These are phyloP conservation scores for Wickerhamiella australiensis DNA, from an alignment of 805 yeast genomes.

Conservation along the genomic window DNA sequence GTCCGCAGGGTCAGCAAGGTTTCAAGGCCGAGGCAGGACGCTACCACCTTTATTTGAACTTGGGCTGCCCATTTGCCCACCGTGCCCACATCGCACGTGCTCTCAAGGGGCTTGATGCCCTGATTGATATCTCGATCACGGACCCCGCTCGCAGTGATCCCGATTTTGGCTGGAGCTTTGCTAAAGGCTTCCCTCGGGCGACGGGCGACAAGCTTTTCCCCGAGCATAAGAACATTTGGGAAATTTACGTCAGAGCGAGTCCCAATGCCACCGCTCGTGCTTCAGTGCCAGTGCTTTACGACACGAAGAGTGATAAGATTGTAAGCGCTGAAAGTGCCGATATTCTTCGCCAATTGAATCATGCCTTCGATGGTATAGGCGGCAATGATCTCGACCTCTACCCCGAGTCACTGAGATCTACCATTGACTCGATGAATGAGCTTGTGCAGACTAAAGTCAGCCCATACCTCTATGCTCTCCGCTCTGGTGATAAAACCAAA, in stretches of 20 bases:
- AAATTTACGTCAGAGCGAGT: conserved; percentile 63
- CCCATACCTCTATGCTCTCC: conserved; percentile 69
- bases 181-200: conserved; percentile 32
- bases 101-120: conserved; percentile 50
- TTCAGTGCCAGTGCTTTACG: conserved; percentile 92
- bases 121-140: conserved; percentile 48
- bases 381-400: conserved; percentile 45
- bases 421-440: conserved; percentile 63
- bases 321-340: conserved; percentile 88
- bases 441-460: conserved; percentile 46
- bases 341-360: conserved; percentile 67
- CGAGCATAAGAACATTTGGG: conserved; percentile 41
- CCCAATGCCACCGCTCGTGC: conserved; percentile 70
- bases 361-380: conserved; percentile 40
- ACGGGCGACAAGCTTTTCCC: conserved; percentile 50
- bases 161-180: conserved; percentile 75
- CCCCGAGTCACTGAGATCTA: conserved; percentile 39
- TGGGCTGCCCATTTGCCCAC: conserved; percentile 95
- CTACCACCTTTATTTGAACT: conserved; percentile 73
- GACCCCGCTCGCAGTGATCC: conserved; percentile 69
- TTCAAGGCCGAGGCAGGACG: conserved; percentile 34
- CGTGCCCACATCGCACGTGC: conserved; percentile 59
- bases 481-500: conserved; percentile 70
- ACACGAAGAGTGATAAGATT: conserved; percentile 62
- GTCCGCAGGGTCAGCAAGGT: conserved; percentile 8